Conservation (phyloP, 148 eudicot genomes). For the Cornus kousa region DNA sequence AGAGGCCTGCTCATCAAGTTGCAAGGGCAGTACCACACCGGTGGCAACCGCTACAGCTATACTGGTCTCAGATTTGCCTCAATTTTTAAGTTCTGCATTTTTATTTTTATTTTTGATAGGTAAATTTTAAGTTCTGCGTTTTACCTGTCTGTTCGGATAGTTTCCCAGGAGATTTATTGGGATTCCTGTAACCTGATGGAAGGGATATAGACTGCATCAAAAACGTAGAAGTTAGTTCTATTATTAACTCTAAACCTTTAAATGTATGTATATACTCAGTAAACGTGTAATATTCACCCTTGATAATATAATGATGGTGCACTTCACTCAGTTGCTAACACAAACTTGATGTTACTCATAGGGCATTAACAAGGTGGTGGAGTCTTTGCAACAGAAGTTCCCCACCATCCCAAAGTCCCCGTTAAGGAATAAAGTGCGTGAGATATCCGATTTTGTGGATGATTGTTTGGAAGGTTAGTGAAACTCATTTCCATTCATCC, state of each 20-base stretch:
- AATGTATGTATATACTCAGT: no score
- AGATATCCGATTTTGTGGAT: constrained; percentile 68
- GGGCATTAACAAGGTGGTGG: constrained; percentile 51
- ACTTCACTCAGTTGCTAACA: background rate
- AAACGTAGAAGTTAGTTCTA: background rate
- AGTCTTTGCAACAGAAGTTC: constrained; percentile 52
- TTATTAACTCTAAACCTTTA: background rate
- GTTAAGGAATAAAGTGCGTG: constrained; percentile 66
- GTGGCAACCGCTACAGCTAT: constrained; percentile 24
- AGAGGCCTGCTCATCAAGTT: constrained; percentile 39
- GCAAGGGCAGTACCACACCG: constrained; percentile 36
- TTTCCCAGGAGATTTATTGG: background rate
- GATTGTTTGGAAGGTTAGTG: constrained; percentile 77
- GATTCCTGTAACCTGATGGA: background rate
- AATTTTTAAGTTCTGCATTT: no score
- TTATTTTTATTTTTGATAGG: no score
- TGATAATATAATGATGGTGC: background rate
- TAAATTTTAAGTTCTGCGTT: constrained; percentile 54
- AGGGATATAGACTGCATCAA: background rate
- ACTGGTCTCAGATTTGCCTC: no score
- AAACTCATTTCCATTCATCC: constrained; percentile 10
- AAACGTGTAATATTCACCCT: background rate
- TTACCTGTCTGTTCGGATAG: background rate
- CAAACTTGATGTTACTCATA: constrained; percentile 18
- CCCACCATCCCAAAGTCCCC: constrained; percentile 56